These are phyloP conservation scores for Stemphylium lycopersici DNA, from an alignment of 2,329 filamentous ascomycete genomes.

Conservation along the genomic window DNA sequence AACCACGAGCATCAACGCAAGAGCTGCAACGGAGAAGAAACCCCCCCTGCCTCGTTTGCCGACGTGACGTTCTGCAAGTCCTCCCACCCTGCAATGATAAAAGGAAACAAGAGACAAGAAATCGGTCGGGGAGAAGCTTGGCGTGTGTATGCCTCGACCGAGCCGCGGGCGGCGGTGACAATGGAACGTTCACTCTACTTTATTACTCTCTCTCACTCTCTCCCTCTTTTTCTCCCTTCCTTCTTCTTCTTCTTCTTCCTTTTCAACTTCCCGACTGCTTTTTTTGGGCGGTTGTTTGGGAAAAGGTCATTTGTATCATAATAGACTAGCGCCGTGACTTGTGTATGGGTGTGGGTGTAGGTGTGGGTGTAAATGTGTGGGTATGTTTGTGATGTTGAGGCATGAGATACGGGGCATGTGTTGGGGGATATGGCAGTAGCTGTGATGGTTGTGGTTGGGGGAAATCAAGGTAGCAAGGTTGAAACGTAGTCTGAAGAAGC, in stretches of 20 bases:
- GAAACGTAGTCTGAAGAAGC: conserved; percentile 11
- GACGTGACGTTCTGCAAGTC: background rate
- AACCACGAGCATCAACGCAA: conserved; percentile 6
- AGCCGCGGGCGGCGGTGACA: conserved; percentile 13
- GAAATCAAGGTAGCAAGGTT: conserved; percentile 1
- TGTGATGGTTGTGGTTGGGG: background rate
- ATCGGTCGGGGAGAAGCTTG: conserved; percentile 1
- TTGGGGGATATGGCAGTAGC: background rate
- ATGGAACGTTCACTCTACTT: conserved; percentile 8
- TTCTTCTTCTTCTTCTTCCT: background rate
- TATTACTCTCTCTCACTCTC: background rate
- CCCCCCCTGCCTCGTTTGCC: background rate
- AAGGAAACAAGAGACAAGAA: background rate
- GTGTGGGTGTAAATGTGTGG: no score
- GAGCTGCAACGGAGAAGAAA: background rate
- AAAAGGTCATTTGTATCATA: conserved; percentile 16
- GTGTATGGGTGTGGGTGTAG: background rate
- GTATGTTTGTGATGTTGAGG: background rate
- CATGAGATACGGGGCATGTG: background rate
- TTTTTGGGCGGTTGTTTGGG: background rate
- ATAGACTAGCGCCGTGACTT: conserved; percentile 12
- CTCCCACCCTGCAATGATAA: background rate
- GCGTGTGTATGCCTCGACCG: conserved; percentile 6
- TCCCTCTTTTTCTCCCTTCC: background rate
- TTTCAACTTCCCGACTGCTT: background rate